phyloP scores from a whole-genome alignment of 2,329 filamentous ascomycete species.

The Coniochaeta sp. region DNA sequence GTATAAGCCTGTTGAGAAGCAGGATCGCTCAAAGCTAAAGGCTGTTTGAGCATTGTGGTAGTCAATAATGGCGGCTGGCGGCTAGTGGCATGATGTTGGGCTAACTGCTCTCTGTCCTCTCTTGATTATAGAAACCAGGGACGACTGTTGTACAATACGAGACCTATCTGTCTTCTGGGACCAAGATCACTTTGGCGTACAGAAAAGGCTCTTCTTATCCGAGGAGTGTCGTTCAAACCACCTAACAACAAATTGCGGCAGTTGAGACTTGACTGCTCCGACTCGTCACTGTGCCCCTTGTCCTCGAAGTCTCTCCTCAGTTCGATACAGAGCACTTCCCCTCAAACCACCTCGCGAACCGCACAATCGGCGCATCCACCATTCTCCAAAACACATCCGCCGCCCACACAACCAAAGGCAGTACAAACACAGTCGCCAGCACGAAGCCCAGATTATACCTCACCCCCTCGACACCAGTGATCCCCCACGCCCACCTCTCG shows the following conservation, averaged over 20 bases:
- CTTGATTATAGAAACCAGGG: neutral
- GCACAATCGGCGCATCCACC: slow-evolving; percentile 49
- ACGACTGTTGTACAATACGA: neutral
- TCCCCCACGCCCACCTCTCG: slow-evolving; percentile 38
- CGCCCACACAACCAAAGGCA: slow-evolving; percentile 46
- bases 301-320: neutral
- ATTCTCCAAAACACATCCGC: slow-evolving; percentile 50
- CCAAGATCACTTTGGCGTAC: no score
- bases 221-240: no score
- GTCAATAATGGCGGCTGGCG: no score
- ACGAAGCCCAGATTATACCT: slow-evolving; percentile 39
- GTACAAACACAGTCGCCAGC: slow-evolving; percentile 37
- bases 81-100: no score
- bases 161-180: no score
- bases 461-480: slow-evolving; percentile 38
- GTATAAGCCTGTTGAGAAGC: slow-evolving; percentile 41
- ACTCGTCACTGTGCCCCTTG: no score
- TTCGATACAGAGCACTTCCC: slow-evolving; percentile 25
- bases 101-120: no score
- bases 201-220: no score
- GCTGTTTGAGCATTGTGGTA: slow-evolving; percentile 24
- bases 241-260: no score
- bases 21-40: slow-evolving; percentile 31
- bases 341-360: slow-evolving; percentile 51
- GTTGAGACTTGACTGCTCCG: no score